Evolutionary conservation across 73 alveolate genomes (phyloP), one percentile per base, ranked within the genome.

Genomic region (Breviolum minutum): DNA sequence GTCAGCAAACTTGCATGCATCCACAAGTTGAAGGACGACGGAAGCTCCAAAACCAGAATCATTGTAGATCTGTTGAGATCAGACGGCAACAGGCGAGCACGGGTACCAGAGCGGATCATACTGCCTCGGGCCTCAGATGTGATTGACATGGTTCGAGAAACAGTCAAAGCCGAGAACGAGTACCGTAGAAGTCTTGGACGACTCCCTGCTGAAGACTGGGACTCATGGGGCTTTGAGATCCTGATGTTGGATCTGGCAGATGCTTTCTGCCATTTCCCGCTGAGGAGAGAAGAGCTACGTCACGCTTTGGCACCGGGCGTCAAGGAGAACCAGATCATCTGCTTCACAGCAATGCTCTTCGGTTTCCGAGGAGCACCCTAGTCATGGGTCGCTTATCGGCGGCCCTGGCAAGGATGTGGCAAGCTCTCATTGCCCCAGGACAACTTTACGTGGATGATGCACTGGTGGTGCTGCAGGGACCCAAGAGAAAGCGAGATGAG

Each of bases 191-290:
- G 62, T 9, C 69, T 6, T 2, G 3, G 88, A 40, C 69, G 88
- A 29, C 32, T 40, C 69, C 6, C 6, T 19, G 0, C 24, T 26
- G 16, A 14, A 19, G 85, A 68, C 48, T 9, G 16, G 9, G 12
- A 4, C 32, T 27, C 24, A 27, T 63, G 64, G 66, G 82, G 26
- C 8, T 27, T 17, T 17, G 95, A 87, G 48, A 3, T 63, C 26
- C 40, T 64, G 24, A 66, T 62, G 26, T 80, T 82, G 8, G 95
- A 87, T 69, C 83, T 87, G 32, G 22, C 68, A 0, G 95, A 87
- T 22, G 95, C 95, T 82, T 87, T 63, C 40, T 63, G 82, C 68
- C 95, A 87, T 48, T 64, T 87, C 32, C 69, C 95, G 66, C 83
- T 87, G 26, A 30, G 10, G 22, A 30, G 22, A 2, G 13, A 14